These are phyloP conservation scores for Hyaloperonospora brassicae DNA, from an alignment of 352 stramenopile genomes.

Conservation along the genomic window DNA sequence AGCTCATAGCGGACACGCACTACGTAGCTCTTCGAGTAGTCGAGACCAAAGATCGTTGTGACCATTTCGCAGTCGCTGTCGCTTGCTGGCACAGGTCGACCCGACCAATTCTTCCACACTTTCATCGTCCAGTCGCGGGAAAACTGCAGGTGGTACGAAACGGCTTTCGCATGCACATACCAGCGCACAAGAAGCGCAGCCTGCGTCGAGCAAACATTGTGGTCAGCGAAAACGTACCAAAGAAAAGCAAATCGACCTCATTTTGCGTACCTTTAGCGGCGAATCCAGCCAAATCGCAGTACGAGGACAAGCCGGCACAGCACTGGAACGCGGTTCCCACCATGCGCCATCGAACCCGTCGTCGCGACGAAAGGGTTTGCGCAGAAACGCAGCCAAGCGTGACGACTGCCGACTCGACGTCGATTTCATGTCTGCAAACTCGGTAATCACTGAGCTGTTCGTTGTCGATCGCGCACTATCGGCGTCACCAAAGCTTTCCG, in stretches of 20 bases:
- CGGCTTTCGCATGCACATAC: conserved; percentile 39
- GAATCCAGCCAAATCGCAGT: conserved; percentile 45
- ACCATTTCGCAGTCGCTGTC: conserved; percentile 50
- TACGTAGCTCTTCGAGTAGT: conserved; percentile 69
- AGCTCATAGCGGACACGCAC: conserved; percentile 68
- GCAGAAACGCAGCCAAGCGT: conserved; percentile 48
- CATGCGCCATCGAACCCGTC: conserved; percentile 44
- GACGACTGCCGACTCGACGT: conserved; percentile 47
- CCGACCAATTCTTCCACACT: conserved; percentile 74
- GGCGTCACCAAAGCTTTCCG: conserved; percentile 67
- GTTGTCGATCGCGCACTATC: conserved; percentile 64
- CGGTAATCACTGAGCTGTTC: conserved; percentile 61
- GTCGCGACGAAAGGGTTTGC: conserved; percentile 56
- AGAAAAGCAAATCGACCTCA: neutral
- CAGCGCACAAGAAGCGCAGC: conserved; percentile 56
- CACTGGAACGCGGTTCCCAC: conserved; percentile 35
- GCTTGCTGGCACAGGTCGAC: conserved; percentile 31
- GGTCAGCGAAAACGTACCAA: neutral
- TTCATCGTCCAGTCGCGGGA: conserved; percentile 66
- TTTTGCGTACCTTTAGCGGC: conserved; percentile 41
- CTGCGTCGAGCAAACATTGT: conserved; percentile 16
- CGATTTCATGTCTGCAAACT: conserved; percentile 45
- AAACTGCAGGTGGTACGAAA: conserved; percentile 63
- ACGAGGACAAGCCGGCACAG: conserved; percentile 37
- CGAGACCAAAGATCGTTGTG: conserved; percentile 58